Percentiles rank a stretch among this genome's conserved stretches.
Conservation (phyloP, 2,329 filamentous ascomycete species). For the Fusarium xylarioides region DNA sequence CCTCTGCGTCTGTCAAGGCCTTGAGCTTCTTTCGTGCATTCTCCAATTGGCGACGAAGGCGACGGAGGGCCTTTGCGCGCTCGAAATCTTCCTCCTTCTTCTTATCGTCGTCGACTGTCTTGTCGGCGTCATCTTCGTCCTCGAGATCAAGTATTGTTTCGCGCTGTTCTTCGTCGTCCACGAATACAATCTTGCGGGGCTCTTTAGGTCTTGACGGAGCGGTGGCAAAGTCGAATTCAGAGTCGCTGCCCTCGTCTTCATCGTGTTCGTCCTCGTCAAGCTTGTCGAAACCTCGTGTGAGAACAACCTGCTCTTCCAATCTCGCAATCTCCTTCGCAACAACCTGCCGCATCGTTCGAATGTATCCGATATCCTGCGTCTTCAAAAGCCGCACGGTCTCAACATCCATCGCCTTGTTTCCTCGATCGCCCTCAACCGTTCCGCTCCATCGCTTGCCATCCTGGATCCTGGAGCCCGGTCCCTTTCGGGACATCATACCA, state of each 20-base stretch:
- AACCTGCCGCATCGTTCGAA: conserved; percentile 69
- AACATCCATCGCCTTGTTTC: conserved; percentile 63
- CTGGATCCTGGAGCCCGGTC: conserved; percentile 60
- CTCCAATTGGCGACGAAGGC: conserved; percentile 59
- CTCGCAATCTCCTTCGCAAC: conserved; percentile 64
- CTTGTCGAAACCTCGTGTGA: conserved; percentile 51
- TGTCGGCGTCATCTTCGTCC: conserved; percentile 44
- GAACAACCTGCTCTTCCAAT: conserved; percentile 63
- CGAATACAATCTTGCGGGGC: conserved; percentile 63
- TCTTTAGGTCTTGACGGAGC: conserved; percentile 43
- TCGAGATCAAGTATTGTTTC: conserved; percentile 45
- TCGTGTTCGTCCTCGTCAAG: conserved; percentile 49
- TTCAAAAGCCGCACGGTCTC: conserved; percentile 71
- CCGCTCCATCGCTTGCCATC: conserved; percentile 63
- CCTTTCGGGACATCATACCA: conserved; percentile 71
- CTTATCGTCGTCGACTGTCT: conserved; percentile 32
- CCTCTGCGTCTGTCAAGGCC: conserved; percentile 64
- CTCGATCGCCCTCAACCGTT: conserved; percentile 65
- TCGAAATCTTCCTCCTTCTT: conserved; percentile 48
- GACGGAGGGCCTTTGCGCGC: conserved; percentile 54
- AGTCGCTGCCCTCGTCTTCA: conserved; percentile 45
- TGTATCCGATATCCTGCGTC: conserved; percentile 73
- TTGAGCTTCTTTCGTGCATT: conserved; percentile 63
- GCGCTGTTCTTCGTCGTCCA: conserved; percentile 52
- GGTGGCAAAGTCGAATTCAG: conserved; percentile 46